These are phyloP conservation scores for Auriscalpium vulgare DNA, from an alignment of 768 basidiomycete species.

Conservation along the genomic window DNA sequence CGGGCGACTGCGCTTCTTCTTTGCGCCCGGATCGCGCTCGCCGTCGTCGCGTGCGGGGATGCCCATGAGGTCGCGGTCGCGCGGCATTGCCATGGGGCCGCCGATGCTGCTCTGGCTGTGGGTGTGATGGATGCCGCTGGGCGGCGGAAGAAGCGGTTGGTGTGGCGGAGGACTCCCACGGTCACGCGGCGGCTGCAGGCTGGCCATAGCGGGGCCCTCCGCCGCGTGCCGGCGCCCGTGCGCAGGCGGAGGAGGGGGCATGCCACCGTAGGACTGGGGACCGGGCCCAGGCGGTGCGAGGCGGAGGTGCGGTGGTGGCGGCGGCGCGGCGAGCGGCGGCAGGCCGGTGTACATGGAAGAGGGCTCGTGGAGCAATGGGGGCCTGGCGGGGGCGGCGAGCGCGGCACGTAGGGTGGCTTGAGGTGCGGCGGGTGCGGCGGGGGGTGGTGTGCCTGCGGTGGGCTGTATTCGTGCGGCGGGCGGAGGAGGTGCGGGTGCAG, in stretches of 20 bases:
- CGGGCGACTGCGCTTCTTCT: constrained; percentile 13
- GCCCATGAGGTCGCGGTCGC: constrained; percentile 7
- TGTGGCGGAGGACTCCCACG: constrained; percentile 11
- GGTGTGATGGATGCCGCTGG: background rate
- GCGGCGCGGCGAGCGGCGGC: constrained; percentile 20
- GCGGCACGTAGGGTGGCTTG: too few species aligned
- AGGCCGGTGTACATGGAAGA: constrained; percentile 23
- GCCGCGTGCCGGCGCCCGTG: constrained; percentile 7
- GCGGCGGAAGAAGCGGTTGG: constrained; percentile 4
- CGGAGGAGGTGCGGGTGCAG: constrained; percentile 13
- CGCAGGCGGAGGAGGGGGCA: constrained; percentile 7
- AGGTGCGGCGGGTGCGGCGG: constrained; percentile 7
- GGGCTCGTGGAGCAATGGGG: constrained; percentile 18
- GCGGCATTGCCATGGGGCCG: background rate
- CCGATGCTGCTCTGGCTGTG: background rate
- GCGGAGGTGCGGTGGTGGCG: constrained; percentile 12
- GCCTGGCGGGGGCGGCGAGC: constrained; percentile 1
- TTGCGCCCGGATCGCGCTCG: constrained; percentile 18
- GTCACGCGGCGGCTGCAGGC: constrained; percentile 21
- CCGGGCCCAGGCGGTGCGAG: constrained; percentile 9
- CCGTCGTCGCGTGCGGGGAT: constrained; percentile 13
- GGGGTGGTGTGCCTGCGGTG: constrained; percentile 8
- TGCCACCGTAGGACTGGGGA: constrained; percentile 4
- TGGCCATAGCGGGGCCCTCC: constrained; percentile 25
- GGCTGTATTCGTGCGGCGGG: constrained; percentile 17